phyloP scores from a whole-genome alignment of 2,329 filamentous ascomycete species.

The Blumeriella jaapii region DNA sequence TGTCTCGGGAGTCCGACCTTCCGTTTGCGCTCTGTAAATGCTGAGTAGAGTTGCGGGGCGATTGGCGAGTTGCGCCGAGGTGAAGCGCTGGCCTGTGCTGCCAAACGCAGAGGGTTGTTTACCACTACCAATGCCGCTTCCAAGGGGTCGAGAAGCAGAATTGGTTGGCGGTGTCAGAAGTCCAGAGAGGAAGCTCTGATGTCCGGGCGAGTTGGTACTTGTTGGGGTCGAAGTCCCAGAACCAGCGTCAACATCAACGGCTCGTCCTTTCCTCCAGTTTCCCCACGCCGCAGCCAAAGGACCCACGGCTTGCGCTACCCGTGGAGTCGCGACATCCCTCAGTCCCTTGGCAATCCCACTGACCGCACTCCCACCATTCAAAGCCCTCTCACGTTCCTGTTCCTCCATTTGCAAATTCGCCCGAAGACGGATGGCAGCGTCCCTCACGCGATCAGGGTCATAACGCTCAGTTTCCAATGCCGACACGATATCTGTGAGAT shows the following conservation, averaged over 20 bases:
- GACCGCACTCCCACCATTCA: constrained; percentile 53
- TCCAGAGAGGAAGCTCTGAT: constrained; percentile 59
- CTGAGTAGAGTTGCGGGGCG: constrained; percentile 25
- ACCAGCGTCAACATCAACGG: constrained; percentile 4
- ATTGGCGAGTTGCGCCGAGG: constrained; percentile 36
- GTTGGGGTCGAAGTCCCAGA: constrained; percentile 2
- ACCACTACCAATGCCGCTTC: constrained; percentile 10
- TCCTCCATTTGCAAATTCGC: constrained; percentile 97
- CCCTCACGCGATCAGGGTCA: constrained; percentile 68
- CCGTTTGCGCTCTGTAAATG: too few species aligned
- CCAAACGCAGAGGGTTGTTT: constrained; percentile 49
- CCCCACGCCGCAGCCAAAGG: constrained; percentile 84
- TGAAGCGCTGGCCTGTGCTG: constrained; percentile 46
- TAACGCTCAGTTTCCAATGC: constrained; percentile 64
- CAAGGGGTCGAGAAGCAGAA: constrained; percentile 30
- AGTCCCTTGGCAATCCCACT: constrained; percentile 67
- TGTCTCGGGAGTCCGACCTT: constrained; percentile 8
- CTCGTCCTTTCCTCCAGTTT: constrained; percentile 63
- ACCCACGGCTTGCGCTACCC: constrained; percentile 72
- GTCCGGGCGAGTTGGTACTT: constrained; percentile 25
- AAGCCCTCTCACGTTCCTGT: constrained; percentile 79
- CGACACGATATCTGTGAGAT: constrained; percentile 83
- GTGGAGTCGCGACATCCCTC: constrained; percentile 60
- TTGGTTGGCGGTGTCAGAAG: constrained; percentile 75
- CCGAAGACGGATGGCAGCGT: constrained; percentile 84